phyloP scores from a whole-genome alignment of 208 protist genomes.

The Vickermania spadyakhi region DNA sequence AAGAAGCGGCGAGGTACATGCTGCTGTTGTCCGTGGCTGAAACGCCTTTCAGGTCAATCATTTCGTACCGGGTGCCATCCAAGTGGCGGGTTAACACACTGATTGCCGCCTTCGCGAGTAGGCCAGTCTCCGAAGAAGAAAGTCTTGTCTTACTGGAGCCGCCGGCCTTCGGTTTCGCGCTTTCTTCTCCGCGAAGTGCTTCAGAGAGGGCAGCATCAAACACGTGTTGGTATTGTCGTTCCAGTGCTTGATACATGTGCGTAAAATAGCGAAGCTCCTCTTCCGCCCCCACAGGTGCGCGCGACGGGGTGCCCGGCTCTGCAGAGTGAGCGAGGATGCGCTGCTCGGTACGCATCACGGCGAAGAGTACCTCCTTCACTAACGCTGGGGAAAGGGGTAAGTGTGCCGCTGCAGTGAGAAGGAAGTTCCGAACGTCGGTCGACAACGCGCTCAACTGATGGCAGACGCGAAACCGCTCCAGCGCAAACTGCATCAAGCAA shows the following conservation, averaged over 20 bases:
- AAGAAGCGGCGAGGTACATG: no score
- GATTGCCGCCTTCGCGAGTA: constrained; percentile 17
- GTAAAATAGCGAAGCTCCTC: constrained; percentile 7
- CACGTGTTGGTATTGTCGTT: constrained; percentile 49
- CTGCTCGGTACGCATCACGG: constrained; percentile 13
- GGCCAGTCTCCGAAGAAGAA: constrained; percentile 3
- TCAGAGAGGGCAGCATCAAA: constrained; percentile 63
- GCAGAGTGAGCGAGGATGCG: constrained; percentile 36
- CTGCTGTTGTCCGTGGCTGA: constrained; percentile 12
- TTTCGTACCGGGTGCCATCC: constrained; percentile 58
- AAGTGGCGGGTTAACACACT: constrained; percentile 65
- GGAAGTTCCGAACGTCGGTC: constrained; percentile 50
- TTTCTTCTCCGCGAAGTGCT: constrained; percentile 17
- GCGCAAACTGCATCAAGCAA: constrained; percentile 22
- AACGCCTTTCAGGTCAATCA: constrained; percentile 32
- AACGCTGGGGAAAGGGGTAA: constrained; percentile 39
- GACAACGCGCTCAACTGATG: constrained; percentile 42
- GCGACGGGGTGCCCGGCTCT: constrained; percentile 9
- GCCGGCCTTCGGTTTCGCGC: background rate
- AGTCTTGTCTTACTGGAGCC: background rate
- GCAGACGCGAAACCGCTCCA: constrained; percentile 27
- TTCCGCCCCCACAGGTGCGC: constrained; percentile 7
- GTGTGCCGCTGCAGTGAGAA: constrained; percentile 42
- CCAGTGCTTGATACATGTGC: constrained; percentile 31
- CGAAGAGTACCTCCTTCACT: background rate